A percentile compares a stretch with the other conserved stretches of the same genome.
These are phyloP conservation scores for Fagus crenata DNA, from an alignment of 306 rosid genomes.

Conservation along the genomic window DNA sequence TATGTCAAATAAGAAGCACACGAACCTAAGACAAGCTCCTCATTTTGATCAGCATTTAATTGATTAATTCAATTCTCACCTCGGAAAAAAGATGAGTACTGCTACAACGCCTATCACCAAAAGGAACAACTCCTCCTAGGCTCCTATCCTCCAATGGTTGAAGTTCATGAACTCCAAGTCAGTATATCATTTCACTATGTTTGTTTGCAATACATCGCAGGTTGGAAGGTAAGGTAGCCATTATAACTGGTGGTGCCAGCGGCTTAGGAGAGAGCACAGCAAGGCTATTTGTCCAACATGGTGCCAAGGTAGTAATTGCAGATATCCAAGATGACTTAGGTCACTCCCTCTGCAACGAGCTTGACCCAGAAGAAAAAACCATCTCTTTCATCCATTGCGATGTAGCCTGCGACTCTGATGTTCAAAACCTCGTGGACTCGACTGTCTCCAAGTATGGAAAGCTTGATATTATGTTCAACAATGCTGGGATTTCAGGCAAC, in stretches of 20 bases:
- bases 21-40: too few relatives aligned
- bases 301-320: constrained; percentile 39
- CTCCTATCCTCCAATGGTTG: too few relatives aligned
- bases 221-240: not conserved
- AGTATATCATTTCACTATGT: too few relatives aligned
- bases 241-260: not conserved
- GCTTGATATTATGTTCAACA: not conserved
- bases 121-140: too few relatives aligned
- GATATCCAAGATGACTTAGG: constrained; percentile 35
- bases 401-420: not conserved
- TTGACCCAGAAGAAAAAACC: constrained; percentile 1
- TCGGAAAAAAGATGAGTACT: too few relatives aligned
- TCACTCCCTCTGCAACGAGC: not conserved
- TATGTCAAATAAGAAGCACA: too few relatives aligned
- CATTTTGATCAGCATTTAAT: too few relatives aligned
- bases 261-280: constrained; percentile 13
- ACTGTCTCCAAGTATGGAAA: not conserved
- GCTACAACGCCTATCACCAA: too few relatives aligned
- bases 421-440: not conserved
- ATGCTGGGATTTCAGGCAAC: not conserved
- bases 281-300: constrained; percentile 32
- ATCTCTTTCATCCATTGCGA: constrained; percentile 17
- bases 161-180: too few relatives aligned
- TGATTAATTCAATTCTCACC: too few relatives aligned
- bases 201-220: not conserved